Evolutionary conservation across 148 eudicot genomes (phyloP).

Genomic region (Vaccinium macrocarpon): DNA sequence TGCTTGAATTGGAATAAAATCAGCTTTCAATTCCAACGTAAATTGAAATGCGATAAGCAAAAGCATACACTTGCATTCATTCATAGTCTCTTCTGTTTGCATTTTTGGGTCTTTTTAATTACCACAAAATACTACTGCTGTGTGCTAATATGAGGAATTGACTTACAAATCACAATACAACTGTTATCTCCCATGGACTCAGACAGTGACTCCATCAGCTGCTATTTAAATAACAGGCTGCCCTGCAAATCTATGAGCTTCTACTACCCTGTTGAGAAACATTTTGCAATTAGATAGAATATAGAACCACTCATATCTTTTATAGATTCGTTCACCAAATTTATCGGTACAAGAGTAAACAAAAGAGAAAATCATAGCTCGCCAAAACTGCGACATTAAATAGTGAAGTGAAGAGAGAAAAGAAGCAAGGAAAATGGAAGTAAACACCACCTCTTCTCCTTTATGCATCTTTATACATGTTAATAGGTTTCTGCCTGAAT

Average conservation of each 20-base stretch:
- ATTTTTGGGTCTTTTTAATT: neutral
- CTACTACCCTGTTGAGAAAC: neutral
- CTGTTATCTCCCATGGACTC: neutral
- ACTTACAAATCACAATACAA: neutral
- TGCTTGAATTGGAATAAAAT: neutral
- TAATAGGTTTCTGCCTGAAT: no score
- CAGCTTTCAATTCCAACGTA: neutral
- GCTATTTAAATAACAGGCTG: neutral
- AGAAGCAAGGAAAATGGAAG: no score
- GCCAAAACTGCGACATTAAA: neutral
- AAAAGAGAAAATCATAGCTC: neutral
- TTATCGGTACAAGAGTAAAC: neutral
- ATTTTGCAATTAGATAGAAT: neutral
- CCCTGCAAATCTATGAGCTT: neutral
- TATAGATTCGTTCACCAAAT: neutral
- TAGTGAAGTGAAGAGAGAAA: neutral
- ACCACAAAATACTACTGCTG: neutral
- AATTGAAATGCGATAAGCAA: neutral
- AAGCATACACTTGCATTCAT: neutral
- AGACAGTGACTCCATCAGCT: neutral
- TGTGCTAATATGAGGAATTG: neutral
- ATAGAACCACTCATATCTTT: no score
- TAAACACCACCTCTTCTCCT: no score
- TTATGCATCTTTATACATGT: no score
- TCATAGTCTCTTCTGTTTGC: neutral